Evolutionary conservation across 805 yeast species (phyloP).

Genomic region (Starmerella floris): DNA sequence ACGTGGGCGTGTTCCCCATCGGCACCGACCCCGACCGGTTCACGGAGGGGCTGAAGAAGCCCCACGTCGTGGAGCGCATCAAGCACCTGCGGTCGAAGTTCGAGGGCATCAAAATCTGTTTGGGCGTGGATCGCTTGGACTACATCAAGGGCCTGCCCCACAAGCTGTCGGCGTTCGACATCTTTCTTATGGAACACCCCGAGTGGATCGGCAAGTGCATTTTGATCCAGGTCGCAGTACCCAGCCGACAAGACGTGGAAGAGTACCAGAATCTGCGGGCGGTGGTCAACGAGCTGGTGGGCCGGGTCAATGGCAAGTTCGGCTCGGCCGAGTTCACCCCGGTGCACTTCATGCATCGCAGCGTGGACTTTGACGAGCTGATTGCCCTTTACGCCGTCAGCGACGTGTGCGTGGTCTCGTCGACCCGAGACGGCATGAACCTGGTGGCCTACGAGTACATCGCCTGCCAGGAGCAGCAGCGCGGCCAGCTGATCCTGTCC

Average conservation of each 20-base stretch:
- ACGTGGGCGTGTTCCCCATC: slow-evolving; percentile 95
- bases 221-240: slow-evolving; percentile 91
- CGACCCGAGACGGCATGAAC: slow-evolving; percentile 98
- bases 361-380: slow-evolving; percentile 81
- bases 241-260: slow-evolving; percentile 94
- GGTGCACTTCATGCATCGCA: slow-evolving; percentile 88
- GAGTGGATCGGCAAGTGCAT: slow-evolving; percentile 98
- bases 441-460: slow-evolving; percentile 91
- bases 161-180: slow-evolving; percentile 89
- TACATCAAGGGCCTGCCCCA: slow-evolving; percentile 98
- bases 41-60: slow-evolving; percentile 56
- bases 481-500: slow-evolving; percentile 76
- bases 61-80: slow-evolving; percentile 53
- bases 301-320: slow-evolving; percentile 88
- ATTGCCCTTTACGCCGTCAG: slow-evolving; percentile 73
- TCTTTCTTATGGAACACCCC: slow-evolving; percentile 81
- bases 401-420: slow-evolving; percentile 84
- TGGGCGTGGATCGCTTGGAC: slow-evolving; percentile 93
- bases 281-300: slow-evolving; percentile 89
- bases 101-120: slow-evolving; percentile 67
- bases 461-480: slow-evolving; percentile 78
- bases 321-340: slow-evolving; percentile 98
- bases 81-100: slow-evolving; percentile 51
- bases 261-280: slow-evolving; percentile 90
- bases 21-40: slow-evolving; percentile 95